These are phyloP conservation scores for Phtheirospermum japonicum DNA, from an alignment of 257 asterid species.

Conservation along the genomic window DNA sequence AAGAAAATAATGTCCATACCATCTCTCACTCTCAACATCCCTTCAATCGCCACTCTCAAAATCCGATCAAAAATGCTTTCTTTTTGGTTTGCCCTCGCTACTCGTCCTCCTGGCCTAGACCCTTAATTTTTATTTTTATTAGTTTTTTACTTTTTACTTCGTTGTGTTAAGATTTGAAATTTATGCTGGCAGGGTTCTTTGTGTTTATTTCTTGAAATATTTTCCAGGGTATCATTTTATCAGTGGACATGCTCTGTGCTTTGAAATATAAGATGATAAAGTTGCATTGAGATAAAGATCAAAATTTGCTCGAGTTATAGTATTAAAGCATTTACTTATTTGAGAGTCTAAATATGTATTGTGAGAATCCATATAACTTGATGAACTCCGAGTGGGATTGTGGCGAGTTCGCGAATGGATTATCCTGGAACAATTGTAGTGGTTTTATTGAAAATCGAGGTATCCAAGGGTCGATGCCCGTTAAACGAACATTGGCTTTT, in stretches of 20 bases:
- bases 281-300: too few species aligned
- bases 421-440: not conserved
- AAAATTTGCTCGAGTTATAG: too few species aligned
- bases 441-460: not conserved
- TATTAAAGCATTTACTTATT: not conserved
- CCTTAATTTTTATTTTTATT: conserved; percentile 39
- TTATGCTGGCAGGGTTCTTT: too few species aligned
- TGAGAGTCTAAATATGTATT: conserved; percentile 32
- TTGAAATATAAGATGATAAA: too few species aligned
- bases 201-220: too few species aligned
- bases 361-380: conserved; percentile 27
- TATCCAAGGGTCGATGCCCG: conserved; percentile 15
- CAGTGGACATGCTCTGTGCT: too few species aligned
- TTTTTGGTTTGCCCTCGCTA: conserved; percentile 82
- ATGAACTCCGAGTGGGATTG: not conserved
- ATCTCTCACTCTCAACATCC: conserved; percentile 28
- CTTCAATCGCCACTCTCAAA: conserved; percentile 39
- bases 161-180: too few species aligned
- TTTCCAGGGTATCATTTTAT: too few species aligned
- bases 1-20: conserved; percentile 36
- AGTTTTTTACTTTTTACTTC: not conserved
- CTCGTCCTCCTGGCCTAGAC: conserved; percentile 90
- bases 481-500: conserved; percentile 43
- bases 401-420: not conserved
- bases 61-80: conserved; percentile 52